A percentile compares a stretch with the other conserved stretches of the same genome.
Conservation (phyloP, 495 filamentous ascomycete genomes). For the Daldinia bambusicola region DNA sequence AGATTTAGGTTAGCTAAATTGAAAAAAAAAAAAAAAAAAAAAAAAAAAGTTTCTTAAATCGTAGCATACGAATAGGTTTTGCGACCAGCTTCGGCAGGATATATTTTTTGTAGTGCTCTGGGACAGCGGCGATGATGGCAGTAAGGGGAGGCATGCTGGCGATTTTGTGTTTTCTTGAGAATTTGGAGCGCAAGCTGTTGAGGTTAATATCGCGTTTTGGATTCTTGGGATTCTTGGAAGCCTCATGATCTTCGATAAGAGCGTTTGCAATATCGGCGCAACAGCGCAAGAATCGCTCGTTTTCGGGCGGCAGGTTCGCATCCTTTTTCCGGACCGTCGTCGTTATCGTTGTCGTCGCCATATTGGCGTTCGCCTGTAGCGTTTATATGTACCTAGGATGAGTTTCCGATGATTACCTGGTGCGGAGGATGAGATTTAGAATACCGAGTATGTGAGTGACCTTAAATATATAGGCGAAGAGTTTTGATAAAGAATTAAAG, state of each 20-base stretch:
- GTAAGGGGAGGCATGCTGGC: constrained; percentile 88
- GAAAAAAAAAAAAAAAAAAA: neutral
- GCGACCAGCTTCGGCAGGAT: constrained; percentile 94
- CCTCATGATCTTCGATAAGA: constrained; percentile 92
- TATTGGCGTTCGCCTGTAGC: constrained; percentile 32
- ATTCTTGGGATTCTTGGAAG: constrained; percentile 72
- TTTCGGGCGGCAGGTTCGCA: constrained; percentile 83
- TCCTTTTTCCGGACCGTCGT: constrained; percentile 65
- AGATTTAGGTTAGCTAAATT: constrained; percentile 34
- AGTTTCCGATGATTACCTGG: neutral
- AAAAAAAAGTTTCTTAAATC: neutral
- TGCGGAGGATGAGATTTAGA: no score
- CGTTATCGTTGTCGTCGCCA: constrained; percentile 57
- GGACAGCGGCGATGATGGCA: constrained; percentile 96
- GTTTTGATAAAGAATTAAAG: no score
- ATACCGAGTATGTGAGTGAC: neutral
- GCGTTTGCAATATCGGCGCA: constrained; percentile 95
- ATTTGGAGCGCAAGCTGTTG: constrained; percentile 85
- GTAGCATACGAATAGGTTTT: constrained; percentile 85
- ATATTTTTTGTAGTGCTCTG: constrained; percentile 99
- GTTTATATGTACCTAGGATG: no score
- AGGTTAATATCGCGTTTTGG: constrained; percentile 90
- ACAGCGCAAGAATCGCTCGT: constrained; percentile 89
- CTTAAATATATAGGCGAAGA: constrained; percentile 3
- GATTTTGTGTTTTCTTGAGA: constrained; percentile 90